Conservation (phyloP, 306 rosid genomes). For the Prunus mira region DNA sequence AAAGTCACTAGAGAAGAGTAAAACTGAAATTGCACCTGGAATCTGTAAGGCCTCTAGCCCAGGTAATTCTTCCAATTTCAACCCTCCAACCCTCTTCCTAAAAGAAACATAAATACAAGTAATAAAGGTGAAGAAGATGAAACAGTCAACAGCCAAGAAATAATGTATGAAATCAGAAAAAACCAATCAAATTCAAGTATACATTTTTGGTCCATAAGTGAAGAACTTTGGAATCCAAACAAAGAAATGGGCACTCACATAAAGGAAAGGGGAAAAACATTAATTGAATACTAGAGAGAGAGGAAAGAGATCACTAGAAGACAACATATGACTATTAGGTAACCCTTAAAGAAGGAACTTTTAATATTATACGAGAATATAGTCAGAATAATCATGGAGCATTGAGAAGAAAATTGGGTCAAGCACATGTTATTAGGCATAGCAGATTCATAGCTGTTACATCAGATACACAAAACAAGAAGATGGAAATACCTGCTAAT, state of each 20-base stretch:
- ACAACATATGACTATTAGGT: background rate
- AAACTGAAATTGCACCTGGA: conserved; percentile 54
- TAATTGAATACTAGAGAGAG: background rate
- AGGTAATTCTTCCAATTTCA: conserved; percentile 87
- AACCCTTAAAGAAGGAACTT: background rate
- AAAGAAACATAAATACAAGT: conserved; percentile 27
- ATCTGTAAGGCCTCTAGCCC: conserved; percentile 82
- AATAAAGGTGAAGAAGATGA: conserved; percentile 5
- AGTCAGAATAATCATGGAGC: background rate
- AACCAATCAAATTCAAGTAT: background rate
- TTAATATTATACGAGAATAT: background rate
- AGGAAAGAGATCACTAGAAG: background rate
- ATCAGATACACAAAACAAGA: conserved; percentile 19
- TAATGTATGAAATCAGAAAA: background rate
- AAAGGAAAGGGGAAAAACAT: too few relatives aligned
- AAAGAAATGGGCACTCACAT: background rate
- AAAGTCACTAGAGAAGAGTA: conserved; percentile 12
- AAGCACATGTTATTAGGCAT: background rate
- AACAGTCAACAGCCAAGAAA: background rate
- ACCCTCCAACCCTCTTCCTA: conserved; percentile 92
- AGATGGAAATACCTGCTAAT: conserved; percentile 58
- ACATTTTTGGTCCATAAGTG: background rate
- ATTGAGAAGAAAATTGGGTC: too few relatives aligned
- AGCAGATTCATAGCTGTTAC: conserved; percentile 2
- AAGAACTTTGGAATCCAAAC: background rate